These are phyloP conservation scores for Bonia amplexicaulis DNA, from an alignment of 176 grass and related monocot species.

Conservation along the genomic window DNA sequence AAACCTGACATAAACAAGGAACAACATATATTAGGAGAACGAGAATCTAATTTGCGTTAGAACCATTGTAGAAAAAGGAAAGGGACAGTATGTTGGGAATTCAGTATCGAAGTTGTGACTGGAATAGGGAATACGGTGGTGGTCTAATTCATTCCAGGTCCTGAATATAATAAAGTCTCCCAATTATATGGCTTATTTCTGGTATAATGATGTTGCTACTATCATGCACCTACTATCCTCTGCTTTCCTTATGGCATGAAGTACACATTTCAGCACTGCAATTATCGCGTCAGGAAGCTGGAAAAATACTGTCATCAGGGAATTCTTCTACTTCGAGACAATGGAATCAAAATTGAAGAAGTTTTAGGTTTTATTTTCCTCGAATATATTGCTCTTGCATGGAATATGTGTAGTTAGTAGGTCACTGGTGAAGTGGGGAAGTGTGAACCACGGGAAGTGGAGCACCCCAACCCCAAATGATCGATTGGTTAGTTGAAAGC, in stretches of 20 bases:
- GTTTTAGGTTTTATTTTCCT: background rate
- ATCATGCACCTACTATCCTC: slow-evolving; percentile 3
- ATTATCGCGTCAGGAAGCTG: slow-evolving; percentile 1
- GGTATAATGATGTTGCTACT: slow-evolving; percentile 10
- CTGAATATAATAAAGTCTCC: background rate
- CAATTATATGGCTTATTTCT: slow-evolving; percentile 10
- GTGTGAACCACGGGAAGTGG: slow-evolving; percentile 17
- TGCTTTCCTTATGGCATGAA: background rate
- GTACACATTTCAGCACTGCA: background rate
- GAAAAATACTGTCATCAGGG: background rate
- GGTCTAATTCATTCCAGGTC: slow-evolving; percentile 14
- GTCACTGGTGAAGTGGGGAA: slow-evolving; percentile 32
- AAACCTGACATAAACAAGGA: slow-evolving; percentile 10
- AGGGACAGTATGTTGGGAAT: slow-evolving; percentile 15
- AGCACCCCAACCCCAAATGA: slow-evolving; percentile 31
- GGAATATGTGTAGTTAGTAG: slow-evolving; percentile 35
- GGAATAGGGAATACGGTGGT: slow-evolving; percentile 13
- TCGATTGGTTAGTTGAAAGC: slow-evolving; percentile 42
- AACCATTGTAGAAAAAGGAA: slow-evolving; percentile 13
- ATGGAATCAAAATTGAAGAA: background rate
- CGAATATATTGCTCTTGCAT: background rate
- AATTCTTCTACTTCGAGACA: background rate
- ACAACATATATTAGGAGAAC: background rate
- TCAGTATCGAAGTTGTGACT: background rate
- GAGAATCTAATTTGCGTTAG: slow-evolving; percentile 9